Evolutionary conservation across 371 early-diverging fungal species (phyloP).

Genomic region (Coemansia linderi): DNA sequence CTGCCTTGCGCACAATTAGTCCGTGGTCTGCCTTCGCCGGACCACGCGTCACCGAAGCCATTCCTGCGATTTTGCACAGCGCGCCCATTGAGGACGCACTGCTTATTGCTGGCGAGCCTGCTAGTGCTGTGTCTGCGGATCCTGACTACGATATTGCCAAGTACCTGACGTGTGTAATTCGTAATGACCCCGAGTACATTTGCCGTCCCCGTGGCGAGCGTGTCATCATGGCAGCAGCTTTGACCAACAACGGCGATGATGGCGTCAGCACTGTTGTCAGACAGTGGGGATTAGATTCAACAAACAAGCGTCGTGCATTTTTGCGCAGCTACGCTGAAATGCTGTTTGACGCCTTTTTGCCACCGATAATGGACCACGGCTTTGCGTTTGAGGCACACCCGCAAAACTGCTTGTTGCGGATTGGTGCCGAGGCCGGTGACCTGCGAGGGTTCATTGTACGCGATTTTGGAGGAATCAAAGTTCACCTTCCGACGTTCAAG

Average conservation of each 20-base stretch:
- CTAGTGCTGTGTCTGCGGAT: conserved; percentile 59
- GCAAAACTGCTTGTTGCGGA: conserved; percentile 69
- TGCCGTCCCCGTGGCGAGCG: conserved; percentile 56
- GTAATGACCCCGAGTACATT: conserved; percentile 58
- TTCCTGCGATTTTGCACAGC: conserved; percentile 56
- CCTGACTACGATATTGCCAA: conserved; percentile 67
- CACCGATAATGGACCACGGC: conserved; percentile 66
- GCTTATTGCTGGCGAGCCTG: conserved; percentile 58
- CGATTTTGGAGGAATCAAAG: conserved; percentile 77
- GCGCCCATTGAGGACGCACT: conserved; percentile 33
- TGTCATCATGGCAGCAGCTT: conserved; percentile 66
- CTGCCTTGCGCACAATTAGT: conserved; percentile 73
- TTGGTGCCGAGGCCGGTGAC: conserved; percentile 60
- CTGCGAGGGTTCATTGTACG: conserved; percentile 69
- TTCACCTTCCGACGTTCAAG: conserved; percentile 61
- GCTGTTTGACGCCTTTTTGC: conserved; percentile 65
- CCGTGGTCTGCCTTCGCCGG: conserved; percentile 72
- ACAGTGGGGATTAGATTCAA: conserved; percentile 61
- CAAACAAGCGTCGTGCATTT: conserved; percentile 60
- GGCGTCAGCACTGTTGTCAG: conserved; percentile 58
- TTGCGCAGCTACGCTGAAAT: conserved; percentile 56
- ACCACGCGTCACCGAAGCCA: conserved; percentile 61
- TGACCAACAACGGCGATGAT: conserved; percentile 63
- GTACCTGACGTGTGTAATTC: conserved; percentile 67
- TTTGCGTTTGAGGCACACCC: conserved; percentile 76